A percentile compares a stretch with the other conserved stretches of the same genome.
phyloP scores from a whole-genome alignment of 768 basidiomycete genomes.

The Pleurotus sapidus region DNA sequence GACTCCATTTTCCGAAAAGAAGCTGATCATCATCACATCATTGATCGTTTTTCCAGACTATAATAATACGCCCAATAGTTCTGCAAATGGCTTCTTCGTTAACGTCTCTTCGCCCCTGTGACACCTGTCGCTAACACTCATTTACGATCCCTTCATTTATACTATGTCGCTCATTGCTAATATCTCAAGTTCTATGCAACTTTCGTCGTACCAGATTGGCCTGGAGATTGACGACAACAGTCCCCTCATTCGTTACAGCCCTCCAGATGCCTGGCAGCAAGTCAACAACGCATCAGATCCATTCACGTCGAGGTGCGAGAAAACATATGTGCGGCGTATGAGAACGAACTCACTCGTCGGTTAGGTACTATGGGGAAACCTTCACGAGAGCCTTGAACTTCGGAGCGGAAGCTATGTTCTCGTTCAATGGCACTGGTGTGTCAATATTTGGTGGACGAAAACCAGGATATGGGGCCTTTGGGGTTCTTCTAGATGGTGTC shows the following conservation, averaged over 20 bases:
- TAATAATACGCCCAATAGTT: too few species aligned
- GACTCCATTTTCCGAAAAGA: too few species aligned
- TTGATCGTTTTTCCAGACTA: too few species aligned
- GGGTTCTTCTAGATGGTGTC: conserved; percentile 24
- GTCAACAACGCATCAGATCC: conserved; percentile 13
- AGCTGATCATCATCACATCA: too few species aligned
- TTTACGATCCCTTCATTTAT: not conserved
- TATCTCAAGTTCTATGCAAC: not conserved
- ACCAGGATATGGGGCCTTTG: conserved; percentile 31
- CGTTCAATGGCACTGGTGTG: conserved; percentile 35
- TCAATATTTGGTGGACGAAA: conserved; percentile 35
- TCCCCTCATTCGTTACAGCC: conserved; percentile 22
- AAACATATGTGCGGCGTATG: not conserved
- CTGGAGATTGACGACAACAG: conserved; percentile 20
- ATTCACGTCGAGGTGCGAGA: conserved; percentile 3
- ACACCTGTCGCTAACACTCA: not conserved
- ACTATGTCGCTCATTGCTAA: conserved; percentile 6
- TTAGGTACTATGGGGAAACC: conserved; percentile 35
- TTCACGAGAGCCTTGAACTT: conserved; percentile 27
- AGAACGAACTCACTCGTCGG: not conserved
- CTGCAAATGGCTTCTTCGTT: too few species aligned
- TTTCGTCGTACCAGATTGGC: not conserved
- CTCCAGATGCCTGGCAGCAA: conserved; percentile 17
- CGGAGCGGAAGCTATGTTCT: conserved; percentile 24
- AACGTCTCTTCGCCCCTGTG: too few species aligned